Conservation (phyloP, 257 asterid genomes). For the Schizonepeta tenuifolia region DNA sequence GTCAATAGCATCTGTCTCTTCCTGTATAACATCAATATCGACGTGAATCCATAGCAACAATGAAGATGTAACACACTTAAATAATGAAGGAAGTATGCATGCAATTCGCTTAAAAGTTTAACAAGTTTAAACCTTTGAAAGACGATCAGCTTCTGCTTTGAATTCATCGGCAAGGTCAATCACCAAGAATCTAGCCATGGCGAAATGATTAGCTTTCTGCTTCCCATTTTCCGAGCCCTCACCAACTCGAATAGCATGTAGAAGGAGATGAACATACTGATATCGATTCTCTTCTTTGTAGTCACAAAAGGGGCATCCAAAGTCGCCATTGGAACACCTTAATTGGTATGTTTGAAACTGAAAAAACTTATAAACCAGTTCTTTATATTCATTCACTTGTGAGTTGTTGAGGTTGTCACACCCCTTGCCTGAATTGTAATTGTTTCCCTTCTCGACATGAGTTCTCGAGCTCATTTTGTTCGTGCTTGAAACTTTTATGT, state of each 20-base stretch:
- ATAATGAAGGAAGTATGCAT: too few species aligned
- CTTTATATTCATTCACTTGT: neutral
- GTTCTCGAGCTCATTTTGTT: too few species aligned
- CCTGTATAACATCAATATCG: conserved; percentile 39
- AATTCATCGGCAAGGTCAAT: neutral
- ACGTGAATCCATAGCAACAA: too few species aligned
- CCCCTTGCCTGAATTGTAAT: too few species aligned
- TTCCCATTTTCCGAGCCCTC: neutral
- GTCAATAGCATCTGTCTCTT: conserved; percentile 51
- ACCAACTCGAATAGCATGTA: neutral
- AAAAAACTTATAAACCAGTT: neutral
- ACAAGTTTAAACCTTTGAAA: neutral
- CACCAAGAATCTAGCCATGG: conserved; percentile 7
- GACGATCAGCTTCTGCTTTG: neutral
- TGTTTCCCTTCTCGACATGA: too few species aligned
- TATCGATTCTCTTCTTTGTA: neutral
- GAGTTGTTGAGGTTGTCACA: neutral
- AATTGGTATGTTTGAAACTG: neutral
- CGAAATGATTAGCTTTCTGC: conserved; percentile 3
- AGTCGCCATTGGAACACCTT: neutral
- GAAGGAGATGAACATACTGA: conserved; percentile 4
- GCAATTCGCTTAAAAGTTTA: too few species aligned
- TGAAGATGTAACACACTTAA: too few species aligned
- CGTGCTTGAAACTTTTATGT: too few species aligned
- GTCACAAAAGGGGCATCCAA: conserved; percentile 15